Conservation (phyloP, 495 filamentous ascomycete genomes). For the Aspergillus hancockii region DNA sequence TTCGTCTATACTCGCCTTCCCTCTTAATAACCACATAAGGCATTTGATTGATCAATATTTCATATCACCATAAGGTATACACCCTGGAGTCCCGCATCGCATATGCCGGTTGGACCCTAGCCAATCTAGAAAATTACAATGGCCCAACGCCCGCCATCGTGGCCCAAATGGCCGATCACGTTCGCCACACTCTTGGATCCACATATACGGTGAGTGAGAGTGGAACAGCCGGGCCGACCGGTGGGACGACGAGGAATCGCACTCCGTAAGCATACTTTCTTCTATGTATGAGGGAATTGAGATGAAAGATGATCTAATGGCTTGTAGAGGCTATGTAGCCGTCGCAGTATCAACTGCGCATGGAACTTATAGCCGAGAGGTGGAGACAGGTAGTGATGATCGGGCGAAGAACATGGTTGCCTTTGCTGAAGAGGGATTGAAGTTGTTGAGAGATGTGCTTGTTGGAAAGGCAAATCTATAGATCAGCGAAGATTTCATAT, state of each 20-base stretch:
- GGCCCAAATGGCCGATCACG: slow-evolving; percentile 53
- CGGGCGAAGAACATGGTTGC: slow-evolving; percentile 61
- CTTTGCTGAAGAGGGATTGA: slow-evolving; percentile 59
- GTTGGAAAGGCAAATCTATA: slow-evolving; percentile 48
- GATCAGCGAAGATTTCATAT: neutral
- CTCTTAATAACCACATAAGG: neutral
- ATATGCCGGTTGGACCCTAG: slow-evolving; percentile 61
- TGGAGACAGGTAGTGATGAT: slow-evolving; percentile 53
- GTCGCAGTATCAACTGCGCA: slow-evolving; percentile 52
- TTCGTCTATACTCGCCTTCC: slow-evolving; percentile 17
- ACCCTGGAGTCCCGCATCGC: slow-evolving; percentile 60
- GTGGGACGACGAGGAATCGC: slow-evolving; percentile 55
- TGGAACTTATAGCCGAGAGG: slow-evolving; percentile 52
- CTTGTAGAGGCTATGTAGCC: slow-evolving; percentile 56
- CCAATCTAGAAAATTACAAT: slow-evolving; percentile 48
- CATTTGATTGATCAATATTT: neutral
- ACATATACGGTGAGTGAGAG: slow-evolving; percentile 61
- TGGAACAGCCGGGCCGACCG: slow-evolving; percentile 63
- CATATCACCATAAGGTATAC: slow-evolving; percentile 46
- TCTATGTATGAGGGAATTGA: neutral
- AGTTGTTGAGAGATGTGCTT: slow-evolving; percentile 57
- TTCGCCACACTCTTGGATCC: slow-evolving; percentile 48
- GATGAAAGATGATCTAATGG: slow-evolving; percentile 6
- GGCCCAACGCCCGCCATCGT: slow-evolving; percentile 61
- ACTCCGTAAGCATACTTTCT: slow-evolving; percentile 44